Evolutionary conservation across 2,329 filamentous ascomycete species (phyloP), one percentile per base, ranked within the genome.

Genomic region (Fusarium sp.): DNA sequence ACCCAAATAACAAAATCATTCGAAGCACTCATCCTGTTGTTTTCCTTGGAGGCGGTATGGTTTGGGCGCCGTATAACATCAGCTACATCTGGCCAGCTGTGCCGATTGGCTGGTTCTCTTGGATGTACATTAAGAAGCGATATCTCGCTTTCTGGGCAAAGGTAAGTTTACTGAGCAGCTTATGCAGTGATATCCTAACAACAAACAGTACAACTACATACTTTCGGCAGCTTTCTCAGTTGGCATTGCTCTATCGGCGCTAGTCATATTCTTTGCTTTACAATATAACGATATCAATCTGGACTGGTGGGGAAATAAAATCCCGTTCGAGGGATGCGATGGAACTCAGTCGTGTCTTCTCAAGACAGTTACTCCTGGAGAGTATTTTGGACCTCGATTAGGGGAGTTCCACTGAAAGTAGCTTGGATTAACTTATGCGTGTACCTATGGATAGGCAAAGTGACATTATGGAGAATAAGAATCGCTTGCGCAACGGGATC

Each of bases 141-240:
- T 84, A 83, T 72, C 80, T 86, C 31, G 81, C 77, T 6, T 83
- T 87, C 70, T 88, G 86, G 85, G 82, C 84, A 62, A 86, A 86
- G 75, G 79, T 77, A 70, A 38, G 74, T 67, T 10, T 14, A 25
- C 6, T 13, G 2, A 4, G 5, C 7, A 22, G n/a, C 6, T 14
- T 9, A 7, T 31, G 15, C 17, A 3, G 3, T 25, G 8, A 11
- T 39, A 20, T 7, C 25, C 73, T 78, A 54, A 79, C 9, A 13
- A 42, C 4, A 61, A 80, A 78, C 62, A 84, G 80, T 81, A 82
- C 74, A 82, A 86, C 75, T 87, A 84, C 62, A 84, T 86, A 25
- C 78, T 86, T 5, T 85, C 85, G 2, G 83, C 85, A 1, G 80
- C 84, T 2, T 83, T 86, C 59, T 83, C 81, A 2, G 79, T 80